Evolutionary conservation across 345 rosid species (phyloP).

Genomic region (Moringa oleifera): DNA sequence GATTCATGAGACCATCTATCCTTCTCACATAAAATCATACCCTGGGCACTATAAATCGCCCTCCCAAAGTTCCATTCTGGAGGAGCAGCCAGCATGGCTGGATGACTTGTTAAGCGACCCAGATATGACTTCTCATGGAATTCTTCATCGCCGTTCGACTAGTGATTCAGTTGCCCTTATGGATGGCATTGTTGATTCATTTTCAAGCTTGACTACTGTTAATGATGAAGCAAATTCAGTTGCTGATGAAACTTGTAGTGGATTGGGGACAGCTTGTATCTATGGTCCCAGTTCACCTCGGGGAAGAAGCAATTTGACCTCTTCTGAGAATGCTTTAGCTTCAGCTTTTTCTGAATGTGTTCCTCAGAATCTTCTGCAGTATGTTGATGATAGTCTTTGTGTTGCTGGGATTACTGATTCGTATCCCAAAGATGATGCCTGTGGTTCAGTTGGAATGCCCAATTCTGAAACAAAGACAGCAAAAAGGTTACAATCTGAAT

Average conservation of each 20-base stretch:
- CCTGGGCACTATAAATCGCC: conserved; percentile 37
- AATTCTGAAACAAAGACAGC: conserved; percentile 33
- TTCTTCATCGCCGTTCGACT: conserved; percentile 53
- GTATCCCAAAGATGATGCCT: conserved; percentile 24
- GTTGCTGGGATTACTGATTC: conserved; percentile 22
- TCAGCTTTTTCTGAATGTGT: conserved; percentile 59
- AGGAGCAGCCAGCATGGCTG: conserved; percentile 62
- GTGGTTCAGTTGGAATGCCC: conserved; percentile 23
- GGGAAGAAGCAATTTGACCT: conserved; percentile 33
- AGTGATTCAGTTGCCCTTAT: conserved; percentile 61
- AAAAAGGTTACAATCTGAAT: conserved; percentile 46
- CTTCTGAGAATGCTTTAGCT: conserved; percentile 47
- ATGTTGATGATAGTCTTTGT: conserved; percentile 34
- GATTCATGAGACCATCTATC: conserved; percentile 28
- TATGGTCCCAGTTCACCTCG: conserved; percentile 88
- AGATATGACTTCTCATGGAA: conserved; percentile 30
- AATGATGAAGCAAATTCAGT: conserved; percentile 29
- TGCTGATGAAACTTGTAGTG: conserved; percentile 27
- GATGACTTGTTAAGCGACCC: conserved; percentile 52
- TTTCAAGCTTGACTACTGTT: conserved; percentile 30
- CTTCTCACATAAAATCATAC: conserved; percentile 19
- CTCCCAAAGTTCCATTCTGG: conserved; percentile 40
- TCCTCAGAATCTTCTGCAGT: conserved; percentile 35
- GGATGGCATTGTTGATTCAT: conserved; percentile 39
- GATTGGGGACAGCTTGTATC: conserved; percentile 50